phyloP scores from a whole-genome alignment of 2,329 filamentous ascomycete genomes.

The Colletotrichum orbiculare region DNA sequence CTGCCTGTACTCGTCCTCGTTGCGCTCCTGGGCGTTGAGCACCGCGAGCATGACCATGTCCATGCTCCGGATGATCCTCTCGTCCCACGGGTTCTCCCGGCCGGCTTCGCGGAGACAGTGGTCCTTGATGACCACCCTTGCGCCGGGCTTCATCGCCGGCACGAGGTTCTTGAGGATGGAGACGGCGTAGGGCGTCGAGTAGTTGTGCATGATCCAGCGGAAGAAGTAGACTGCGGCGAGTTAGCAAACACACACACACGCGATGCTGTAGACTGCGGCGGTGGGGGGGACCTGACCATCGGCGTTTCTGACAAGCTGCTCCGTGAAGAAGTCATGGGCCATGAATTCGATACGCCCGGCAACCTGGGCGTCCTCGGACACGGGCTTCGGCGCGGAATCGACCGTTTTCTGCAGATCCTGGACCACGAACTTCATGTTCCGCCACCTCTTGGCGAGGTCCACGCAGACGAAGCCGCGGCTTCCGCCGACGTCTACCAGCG shows the following conservation, averaged over 20 bases:
- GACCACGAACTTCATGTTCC: conserved; percentile 46
- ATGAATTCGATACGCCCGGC: conserved; percentile 31
- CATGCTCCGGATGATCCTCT: conserved; percentile 60
- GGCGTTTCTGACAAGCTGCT: conserved; percentile 41
- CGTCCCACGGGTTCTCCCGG: conserved; percentile 55
- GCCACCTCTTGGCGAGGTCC: conserved; percentile 63
- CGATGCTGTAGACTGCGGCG: neutral
- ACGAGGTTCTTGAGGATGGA: conserved; percentile 48
- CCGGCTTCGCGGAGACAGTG: conserved; percentile 53
- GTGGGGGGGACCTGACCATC: conserved; percentile 39
- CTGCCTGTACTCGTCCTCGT: conserved; percentile 56
- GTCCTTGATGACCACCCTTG: conserved; percentile 40
- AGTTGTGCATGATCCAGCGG: conserved; percentile 58
- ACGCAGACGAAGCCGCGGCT: conserved; percentile 67
- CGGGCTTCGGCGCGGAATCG: conserved; percentile 33
- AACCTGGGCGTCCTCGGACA: conserved; percentile 33
- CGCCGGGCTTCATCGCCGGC: conserved; percentile 51
- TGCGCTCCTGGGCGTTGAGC: conserved; percentile 63
- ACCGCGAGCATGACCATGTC: conserved; percentile 64
- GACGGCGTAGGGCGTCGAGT: conserved; percentile 50
- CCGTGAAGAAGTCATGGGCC: conserved; percentile 39
- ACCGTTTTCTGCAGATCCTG: conserved; percentile 44
- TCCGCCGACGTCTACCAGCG: conserved; percentile 69
- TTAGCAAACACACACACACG: neutral
- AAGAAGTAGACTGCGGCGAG: conserved; percentile 55